Evolutionary conservation across 305 asterid genomes (phyloP).

Genomic region (Solanum hybrid): DNA sequence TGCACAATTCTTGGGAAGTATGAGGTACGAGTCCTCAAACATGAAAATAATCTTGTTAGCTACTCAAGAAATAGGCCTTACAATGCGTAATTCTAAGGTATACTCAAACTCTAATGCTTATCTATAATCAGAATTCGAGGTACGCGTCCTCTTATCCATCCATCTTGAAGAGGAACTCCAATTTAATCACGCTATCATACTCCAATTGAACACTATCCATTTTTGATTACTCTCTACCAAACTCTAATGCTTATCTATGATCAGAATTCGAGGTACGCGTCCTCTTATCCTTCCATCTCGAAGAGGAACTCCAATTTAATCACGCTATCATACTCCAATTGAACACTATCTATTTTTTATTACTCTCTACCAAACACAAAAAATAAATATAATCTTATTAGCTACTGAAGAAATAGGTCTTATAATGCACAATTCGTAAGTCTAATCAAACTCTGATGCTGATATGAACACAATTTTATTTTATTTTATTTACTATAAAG

Average conservation of each 20-base stretch:
- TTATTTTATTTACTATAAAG: not conserved
- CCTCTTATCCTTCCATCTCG: not conserved
- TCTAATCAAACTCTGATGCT: not conserved
- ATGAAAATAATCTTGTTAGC: not conserved
- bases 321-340: not conserved
- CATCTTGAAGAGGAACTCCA: not conserved
- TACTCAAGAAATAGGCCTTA: not conserved
- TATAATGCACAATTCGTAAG: not conserved
- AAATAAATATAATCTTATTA: not conserved
- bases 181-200: not conserved
- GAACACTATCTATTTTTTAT: no score
- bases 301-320: not conserved
- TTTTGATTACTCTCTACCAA: no score
- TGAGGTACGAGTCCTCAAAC: not conserved
- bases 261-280: no score
- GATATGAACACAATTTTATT: not conserved
- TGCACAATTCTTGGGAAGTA: not conserved
- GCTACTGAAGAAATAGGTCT: not conserved
- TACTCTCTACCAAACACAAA: not conserved
- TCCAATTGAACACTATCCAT: no score
- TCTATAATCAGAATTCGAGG: not conserved
- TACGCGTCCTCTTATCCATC: not conserved
- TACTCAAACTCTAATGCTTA: not conserved
- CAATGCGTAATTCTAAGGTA: not conserved
- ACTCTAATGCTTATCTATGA: not conserved